A percentile compares a stretch with the other conserved stretches of the same genome.
phyloP scores from a whole-genome alignment of 2,329 filamentous ascomycete species.

The Microcyclospora tardicrescens region DNA sequence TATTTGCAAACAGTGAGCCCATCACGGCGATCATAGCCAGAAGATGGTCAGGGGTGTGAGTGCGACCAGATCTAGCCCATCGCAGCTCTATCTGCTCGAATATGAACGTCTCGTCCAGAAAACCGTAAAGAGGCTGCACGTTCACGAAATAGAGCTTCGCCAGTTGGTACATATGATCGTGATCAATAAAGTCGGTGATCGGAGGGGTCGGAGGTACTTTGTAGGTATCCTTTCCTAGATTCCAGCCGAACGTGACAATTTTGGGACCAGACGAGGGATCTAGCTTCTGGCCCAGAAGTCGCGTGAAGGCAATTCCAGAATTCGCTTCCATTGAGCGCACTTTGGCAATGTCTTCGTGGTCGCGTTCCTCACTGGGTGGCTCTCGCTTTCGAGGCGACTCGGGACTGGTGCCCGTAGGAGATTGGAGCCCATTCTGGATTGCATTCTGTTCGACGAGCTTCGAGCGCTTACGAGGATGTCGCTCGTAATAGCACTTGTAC shows the following conservation, averaged over 20 bases:
- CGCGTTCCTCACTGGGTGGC: constrained; percentile 7
- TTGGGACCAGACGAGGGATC: constrained; percentile 42
- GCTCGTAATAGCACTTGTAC: constrained; percentile 39
- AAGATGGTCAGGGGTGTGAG: constrained; percentile 22
- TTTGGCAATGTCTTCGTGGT: constrained; percentile 18
- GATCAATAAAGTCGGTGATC: constrained; percentile 36
- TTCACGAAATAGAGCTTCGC: constrained; percentile 40
- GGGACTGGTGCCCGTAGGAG: neutral
- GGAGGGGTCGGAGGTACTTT: constrained; percentile 8
- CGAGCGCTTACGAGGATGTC: constrained; percentile 23
- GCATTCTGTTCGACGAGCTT: constrained; percentile 21
- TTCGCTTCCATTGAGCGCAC: constrained; percentile 42
- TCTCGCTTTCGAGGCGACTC: constrained; percentile 8
- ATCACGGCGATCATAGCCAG: constrained; percentile 44
- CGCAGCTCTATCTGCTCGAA: constrained; percentile 13
- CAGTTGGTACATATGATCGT: constrained; percentile 35
- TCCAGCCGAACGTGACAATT: constrained; percentile 46
- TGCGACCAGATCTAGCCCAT: constrained; percentile 7
- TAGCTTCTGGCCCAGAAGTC: constrained; percentile 39
- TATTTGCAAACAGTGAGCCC: constrained; percentile 33
- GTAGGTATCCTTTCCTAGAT: constrained; percentile 26
- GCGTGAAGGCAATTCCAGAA: constrained; percentile 44
- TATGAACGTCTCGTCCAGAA: constrained; percentile 26
- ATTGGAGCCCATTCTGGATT: constrained; percentile 5
- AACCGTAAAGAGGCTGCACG: constrained; percentile 41